Conservation (phyloP, 2,329 filamentous ascomycete genomes). For the Fusarium sublunatum region DNA sequence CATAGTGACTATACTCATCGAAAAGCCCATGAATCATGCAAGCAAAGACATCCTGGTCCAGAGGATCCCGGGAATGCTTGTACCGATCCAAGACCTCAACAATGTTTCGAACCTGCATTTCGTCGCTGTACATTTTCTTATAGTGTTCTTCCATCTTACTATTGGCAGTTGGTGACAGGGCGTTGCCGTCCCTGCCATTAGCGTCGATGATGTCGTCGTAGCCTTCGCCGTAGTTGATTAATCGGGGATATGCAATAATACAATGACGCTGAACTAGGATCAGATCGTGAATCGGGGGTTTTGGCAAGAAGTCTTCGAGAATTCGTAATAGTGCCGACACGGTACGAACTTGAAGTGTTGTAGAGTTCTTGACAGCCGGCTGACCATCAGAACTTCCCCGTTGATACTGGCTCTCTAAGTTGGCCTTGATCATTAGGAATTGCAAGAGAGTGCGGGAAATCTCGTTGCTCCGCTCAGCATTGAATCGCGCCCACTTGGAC, state of each 20-base stretch:
- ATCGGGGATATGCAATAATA: slow-evolving; percentile 89
- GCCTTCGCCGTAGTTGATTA: slow-evolving; percentile 96
- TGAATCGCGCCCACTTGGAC: slow-evolving; percentile 80
- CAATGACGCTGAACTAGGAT: slow-evolving; percentile 86
- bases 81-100: slow-evolving; percentile 86
- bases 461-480: slow-evolving; percentile 72
- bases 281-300: slow-evolving; percentile 72
- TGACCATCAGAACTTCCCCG: slow-evolving; percentile 71
- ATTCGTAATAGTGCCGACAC: slow-evolving; percentile 84
- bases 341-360: slow-evolving; percentile 85
- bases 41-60: slow-evolving; percentile 94
- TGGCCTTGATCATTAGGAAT: slow-evolving; percentile 86
- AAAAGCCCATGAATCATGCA: slow-evolving; percentile 99
- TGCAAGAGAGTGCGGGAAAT: slow-evolving; percentile 79
- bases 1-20: slow-evolving; percentile 95
- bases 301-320: slow-evolving; percentile 75
- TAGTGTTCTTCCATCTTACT: slow-evolving; percentile 97
- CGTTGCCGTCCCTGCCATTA: slow-evolving; percentile 85
- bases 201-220: slow-evolving; percentile 91
- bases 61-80: slow-evolving; percentile 84
- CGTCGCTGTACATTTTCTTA: slow-evolving; percentile 96
- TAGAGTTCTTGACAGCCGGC: slow-evolving; percentile 68
- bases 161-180: slow-evolving; percentile 81
- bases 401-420: slow-evolving; percentile 80
- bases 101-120: slow-evolving; percentile 86